Percentiles rank a stretch among this genome's conserved stretches.
Conservation (phyloP, 2,329 filamentous ascomycete species). For the Pezicula carpinea region DNA sequence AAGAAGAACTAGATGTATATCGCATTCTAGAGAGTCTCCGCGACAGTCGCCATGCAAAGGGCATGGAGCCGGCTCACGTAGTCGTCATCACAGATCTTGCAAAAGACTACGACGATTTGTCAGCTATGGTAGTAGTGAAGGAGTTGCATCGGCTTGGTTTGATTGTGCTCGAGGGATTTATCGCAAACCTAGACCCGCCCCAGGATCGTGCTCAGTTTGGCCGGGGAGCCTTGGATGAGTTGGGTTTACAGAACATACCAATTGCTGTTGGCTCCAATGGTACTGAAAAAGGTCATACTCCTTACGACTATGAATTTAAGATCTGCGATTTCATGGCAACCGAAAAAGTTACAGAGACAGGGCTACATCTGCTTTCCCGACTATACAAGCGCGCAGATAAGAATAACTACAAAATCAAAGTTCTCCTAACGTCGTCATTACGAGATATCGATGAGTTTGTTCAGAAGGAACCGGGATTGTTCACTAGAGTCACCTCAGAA, state of each 20-base stretch:
- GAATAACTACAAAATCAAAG: conserved; percentile 15
- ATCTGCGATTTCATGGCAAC: conserved; percentile 16
- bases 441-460: conserved; percentile 19
- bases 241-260: conserved; percentile 15
- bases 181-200: conserved; percentile 23
- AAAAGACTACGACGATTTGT: conserved; percentile 26
- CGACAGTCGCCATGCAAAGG: conserved; percentile 1
- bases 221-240: conserved; percentile 18
- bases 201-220: conserved; percentile 17
- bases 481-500: conserved; percentile 10
- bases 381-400: conserved; percentile 12
- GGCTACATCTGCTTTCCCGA: conserved; percentile 1
- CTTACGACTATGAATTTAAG: conserved; percentile 19
- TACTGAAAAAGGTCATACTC: conserved; percentile 4
- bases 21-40: conserved; percentile 12
- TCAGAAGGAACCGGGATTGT: conserved; percentile 6
- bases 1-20: conserved; percentile 13
- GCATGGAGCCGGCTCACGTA: conserved; percentile 12
- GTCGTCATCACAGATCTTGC: conserved; percentile 24
- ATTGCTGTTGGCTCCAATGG: conserved; percentile 17
- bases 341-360: conserved; percentile 5
- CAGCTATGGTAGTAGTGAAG: conserved; percentile 23
- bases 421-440: conserved; percentile 23
- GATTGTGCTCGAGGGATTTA: conserved; percentile 20
- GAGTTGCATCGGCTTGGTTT: conserved; percentile 23